Conservation (phyloP, 352 stramenopile species). For the Phytophthora constricta region DNA sequence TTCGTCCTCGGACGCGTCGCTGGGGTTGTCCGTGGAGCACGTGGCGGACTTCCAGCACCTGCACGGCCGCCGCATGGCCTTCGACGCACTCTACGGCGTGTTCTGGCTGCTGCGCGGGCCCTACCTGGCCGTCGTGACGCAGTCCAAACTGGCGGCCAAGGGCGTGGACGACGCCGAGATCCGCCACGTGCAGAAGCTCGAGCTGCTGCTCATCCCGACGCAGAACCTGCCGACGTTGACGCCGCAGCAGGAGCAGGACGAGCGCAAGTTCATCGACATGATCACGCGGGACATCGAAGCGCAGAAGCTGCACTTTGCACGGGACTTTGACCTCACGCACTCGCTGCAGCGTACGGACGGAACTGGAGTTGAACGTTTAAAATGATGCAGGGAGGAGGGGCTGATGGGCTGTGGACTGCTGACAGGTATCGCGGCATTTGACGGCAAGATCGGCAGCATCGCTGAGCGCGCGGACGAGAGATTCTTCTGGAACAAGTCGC, state of each 20-base stretch:
- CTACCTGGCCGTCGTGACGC: conserved; percentile 78
- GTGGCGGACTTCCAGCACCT: conserved; percentile 65
- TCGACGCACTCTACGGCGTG: conserved; percentile 84
- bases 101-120: conserved; percentile 71
- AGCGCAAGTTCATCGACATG: conserved; percentile 68
- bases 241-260: conserved; percentile 61
- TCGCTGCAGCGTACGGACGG: conserved; percentile 66
- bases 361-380: not conserved
- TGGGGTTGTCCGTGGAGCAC: conserved; percentile 66
- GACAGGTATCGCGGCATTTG: conserved; percentile 60
- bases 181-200: conserved; percentile 61
- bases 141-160: conserved; percentile 62
- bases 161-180: conserved; percentile 64
- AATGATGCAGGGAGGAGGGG: too few relatives aligned
- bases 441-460: conserved; percentile 58
- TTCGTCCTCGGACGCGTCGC: conserved; percentile 32
- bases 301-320: conserved; percentile 77
- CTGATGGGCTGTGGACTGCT: too few relatives aligned
- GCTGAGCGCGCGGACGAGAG: conserved; percentile 83
- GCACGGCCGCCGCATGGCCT: conserved; percentile 75
- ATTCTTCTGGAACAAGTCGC: conserved; percentile 94
- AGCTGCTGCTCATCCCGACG: conserved; percentile 72
- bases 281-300: conserved; percentile 57
- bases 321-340: conserved; percentile 82
- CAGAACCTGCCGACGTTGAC: conserved; percentile 61